Evolutionary conservation across 805 yeast species (phyloP).

Genomic region (Blastobotrys americana): DNA sequence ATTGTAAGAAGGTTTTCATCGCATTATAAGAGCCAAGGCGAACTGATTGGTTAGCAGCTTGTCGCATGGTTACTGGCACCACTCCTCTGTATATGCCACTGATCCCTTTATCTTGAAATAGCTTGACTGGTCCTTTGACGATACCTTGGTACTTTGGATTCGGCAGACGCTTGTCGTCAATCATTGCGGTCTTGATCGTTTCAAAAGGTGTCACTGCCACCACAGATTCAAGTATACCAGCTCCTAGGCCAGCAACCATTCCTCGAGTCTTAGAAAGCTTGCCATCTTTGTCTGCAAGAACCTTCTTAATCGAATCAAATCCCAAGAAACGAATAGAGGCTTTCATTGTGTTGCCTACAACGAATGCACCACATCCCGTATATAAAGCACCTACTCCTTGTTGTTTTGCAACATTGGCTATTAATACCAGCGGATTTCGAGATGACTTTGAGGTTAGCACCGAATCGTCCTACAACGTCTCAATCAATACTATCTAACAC

Average conservation of each 20-base stretch:
- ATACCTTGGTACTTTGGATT: conserved; percentile 68
- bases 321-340: conserved; percentile 95
- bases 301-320: conserved; percentile 74
- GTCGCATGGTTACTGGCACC: conserved; percentile 88
- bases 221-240: conserved; percentile 86
- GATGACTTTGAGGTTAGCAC: conserved; percentile 48
- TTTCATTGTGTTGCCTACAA: conserved; percentile 91
- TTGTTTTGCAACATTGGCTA: conserved; percentile 61
- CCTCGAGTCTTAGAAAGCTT: conserved; percentile 86
- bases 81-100: conserved; percentile 83
- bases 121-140: conserved; percentile 52
- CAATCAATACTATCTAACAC: background rate
- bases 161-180: conserved; percentile 78
- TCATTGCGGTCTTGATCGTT: conserved; percentile 90
- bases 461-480: background rate
- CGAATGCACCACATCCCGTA: conserved; percentile 95
- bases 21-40: conserved; percentile 89
- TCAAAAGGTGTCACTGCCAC: conserved; percentile 96
- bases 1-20: conserved; percentile 72
- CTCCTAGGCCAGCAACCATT: conserved; percentile 94
- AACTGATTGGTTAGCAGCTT: conserved; percentile 93
- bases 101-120: conserved; percentile 72
- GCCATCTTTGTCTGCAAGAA: conserved; percentile 76
- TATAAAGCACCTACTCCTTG: conserved; percentile 78
- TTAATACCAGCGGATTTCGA: conserved; percentile 76